Evolutionary conservation across 176 grass and related monocot species (phyloP).

Genomic region (Eleusine coracana): DNA sequence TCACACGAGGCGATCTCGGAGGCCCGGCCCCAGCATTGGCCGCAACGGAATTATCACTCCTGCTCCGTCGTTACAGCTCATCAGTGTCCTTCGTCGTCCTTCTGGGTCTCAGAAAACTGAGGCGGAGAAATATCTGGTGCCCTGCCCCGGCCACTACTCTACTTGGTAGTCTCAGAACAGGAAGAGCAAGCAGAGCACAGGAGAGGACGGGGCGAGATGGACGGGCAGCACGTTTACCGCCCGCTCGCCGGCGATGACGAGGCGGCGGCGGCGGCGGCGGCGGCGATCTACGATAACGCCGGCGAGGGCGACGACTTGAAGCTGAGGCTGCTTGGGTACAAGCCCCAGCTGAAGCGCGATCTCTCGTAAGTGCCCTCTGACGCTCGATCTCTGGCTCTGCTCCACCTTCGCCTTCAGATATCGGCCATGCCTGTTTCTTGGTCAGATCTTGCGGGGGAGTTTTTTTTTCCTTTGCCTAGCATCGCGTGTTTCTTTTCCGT

Average conservation of each 20-base stretch:
- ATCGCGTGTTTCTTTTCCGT: not conserved
- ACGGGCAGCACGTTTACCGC: constrained; percentile 35
- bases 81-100: not conserved
- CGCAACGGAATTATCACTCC: not conserved
- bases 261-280: not conserved
- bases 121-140: not conserved
- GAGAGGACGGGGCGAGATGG: not conserved
- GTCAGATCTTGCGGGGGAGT: not conserved
- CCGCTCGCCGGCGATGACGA: constrained; percentile 38
- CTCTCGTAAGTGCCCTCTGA: constrained; percentile 52
- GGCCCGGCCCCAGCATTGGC: not conserved
- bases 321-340: constrained; percentile 70
- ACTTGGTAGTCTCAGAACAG: not conserved
- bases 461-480: not conserved
- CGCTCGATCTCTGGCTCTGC: not conserved
- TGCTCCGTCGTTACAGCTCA: not conserved
- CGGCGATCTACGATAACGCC: not conserved
- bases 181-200: not conserved
- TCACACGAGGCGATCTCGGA: not conserved
- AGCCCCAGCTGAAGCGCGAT: constrained; percentile 78
- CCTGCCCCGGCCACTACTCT: not conserved
- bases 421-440: not conserved
- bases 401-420: not conserved
- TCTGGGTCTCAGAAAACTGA: not conserved
- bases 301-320: constrained; percentile 30